phyloP scores from a whole-genome alignment of 1,284 basidiomycete species.

The Stereum hirsutum region DNA sequence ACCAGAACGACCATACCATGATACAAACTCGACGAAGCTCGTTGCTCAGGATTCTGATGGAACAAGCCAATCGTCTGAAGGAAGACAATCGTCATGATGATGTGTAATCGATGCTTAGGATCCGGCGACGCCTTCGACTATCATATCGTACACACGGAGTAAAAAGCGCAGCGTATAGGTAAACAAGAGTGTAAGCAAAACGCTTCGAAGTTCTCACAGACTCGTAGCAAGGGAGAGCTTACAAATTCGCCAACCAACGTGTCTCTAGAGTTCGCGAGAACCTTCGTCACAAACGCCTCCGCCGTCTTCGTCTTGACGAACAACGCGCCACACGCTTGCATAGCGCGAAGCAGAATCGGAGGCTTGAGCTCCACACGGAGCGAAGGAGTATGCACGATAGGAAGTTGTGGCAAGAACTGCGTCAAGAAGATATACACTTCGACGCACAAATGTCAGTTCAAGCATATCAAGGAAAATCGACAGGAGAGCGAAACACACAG shows the following conservation, averaged over 20 bases:
- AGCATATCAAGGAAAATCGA: background rate
- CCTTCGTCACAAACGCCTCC: slow-evolving; percentile 20
- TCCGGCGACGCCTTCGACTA: slow-evolving; percentile 32
- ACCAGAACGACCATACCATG: slow-evolving; percentile 30
- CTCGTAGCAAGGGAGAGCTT: slow-evolving; percentile 8
- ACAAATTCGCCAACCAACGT: slow-evolving; percentile 25
- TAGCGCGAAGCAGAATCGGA: slow-evolving; percentile 37
- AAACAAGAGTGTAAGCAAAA: background rate
- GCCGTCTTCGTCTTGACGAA: slow-evolving; percentile 23
- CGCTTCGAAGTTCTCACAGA: no score
- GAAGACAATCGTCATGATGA: slow-evolving; percentile 29
- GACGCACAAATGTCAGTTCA: background rate
- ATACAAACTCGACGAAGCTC: slow-evolving; percentile 24
- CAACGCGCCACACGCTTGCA: slow-evolving; percentile 31
- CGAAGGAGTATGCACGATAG: slow-evolving; percentile 42
- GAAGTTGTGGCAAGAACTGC: slow-evolving; percentile 43
- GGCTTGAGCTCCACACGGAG: slow-evolving; percentile 40
- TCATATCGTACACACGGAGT: slow-evolving; percentile 1
- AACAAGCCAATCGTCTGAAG: slow-evolving; percentile 28
- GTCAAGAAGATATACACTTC: slow-evolving; percentile 44
- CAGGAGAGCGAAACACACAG: slow-evolving; percentile 16
- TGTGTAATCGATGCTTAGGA: slow-evolving; percentile 30
- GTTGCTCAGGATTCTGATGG: slow-evolving; percentile 22
- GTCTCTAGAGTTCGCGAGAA: slow-evolving; percentile 19
- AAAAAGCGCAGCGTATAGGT: background rate